Percentiles rank a stretch among this genome's conserved stretches.
phyloP scores from a whole-genome alignment of 192 early-diverging fungal species.

The Coemansia sp. region DNA sequence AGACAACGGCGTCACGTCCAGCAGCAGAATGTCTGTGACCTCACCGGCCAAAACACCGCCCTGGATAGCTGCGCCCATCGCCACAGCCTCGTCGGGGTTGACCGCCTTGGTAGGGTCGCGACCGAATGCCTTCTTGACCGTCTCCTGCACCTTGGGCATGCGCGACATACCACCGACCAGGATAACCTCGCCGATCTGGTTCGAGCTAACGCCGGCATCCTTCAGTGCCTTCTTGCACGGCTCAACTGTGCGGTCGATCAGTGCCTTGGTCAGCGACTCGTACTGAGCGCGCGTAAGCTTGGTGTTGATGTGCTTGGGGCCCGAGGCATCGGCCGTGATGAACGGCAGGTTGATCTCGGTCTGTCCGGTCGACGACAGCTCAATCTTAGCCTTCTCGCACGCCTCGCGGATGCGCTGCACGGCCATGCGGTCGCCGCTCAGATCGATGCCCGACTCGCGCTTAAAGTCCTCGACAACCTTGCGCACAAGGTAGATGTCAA shows the following conservation, averaged over 20 bases:
- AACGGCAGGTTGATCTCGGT: slow-evolving; percentile 97
- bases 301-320: slow-evolving; percentile 97
- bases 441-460: slow-evolving; percentile 86
- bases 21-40: slow-evolving; percentile 91
- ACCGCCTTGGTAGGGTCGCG: slow-evolving; percentile 91
- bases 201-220: slow-evolving; percentile 81
- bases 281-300: slow-evolving; percentile 90
- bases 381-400: slow-evolving; percentile 98
- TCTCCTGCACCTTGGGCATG: slow-evolving; percentile 94
- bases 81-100: slow-evolving; percentile 98
- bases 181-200: slow-evolving; percentile 91
- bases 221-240: slow-evolving; percentile 97
- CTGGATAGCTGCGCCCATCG: slow-evolving; percentile 97
- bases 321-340: slow-evolving; percentile 77
- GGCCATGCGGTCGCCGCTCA: slow-evolving; percentile 87
- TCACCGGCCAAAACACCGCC: slow-evolving; percentile 96
- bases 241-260: slow-evolving; percentile 85
- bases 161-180: slow-evolving; percentile 98
- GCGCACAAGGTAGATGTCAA: slow-evolving; percentile 70
- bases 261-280: slow-evolving; percentile 75
- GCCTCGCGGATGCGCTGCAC: slow-evolving; percentile 97
- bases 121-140: slow-evolving; percentile 86
- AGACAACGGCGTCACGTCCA: slow-evolving; percentile 97
- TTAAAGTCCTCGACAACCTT: slow-evolving; percentile 87
- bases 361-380: slow-evolving; percentile 90